Evolutionary conservation across 179 eudicot genomes (phyloP), one percentile per base, ranked within the genome.

Genomic region (Actinidia polygama): DNA sequence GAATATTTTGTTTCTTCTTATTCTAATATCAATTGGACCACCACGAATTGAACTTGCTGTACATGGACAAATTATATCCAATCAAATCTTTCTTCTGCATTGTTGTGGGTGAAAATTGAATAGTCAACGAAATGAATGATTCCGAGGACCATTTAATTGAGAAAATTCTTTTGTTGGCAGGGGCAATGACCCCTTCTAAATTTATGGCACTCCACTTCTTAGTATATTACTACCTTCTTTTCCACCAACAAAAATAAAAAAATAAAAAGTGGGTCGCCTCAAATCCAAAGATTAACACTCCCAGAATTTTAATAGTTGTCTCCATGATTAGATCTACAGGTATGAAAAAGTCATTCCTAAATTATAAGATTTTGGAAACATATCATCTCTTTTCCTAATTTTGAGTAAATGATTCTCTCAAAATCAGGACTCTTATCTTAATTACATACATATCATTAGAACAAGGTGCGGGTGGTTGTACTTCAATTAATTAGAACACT

Each of bases 351-450:
- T 71, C 24, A 30, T 71, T 46, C 53, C 74, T 46, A 71, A 46
- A 16, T 71, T 18, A 18, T 47, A 19, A 71, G 18, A 19, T 19
- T 19, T 47, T 71, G 19, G 19, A 62, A 71, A 6, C 54, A 7
- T 75, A 57, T 51, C 66, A 16, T 75, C 62, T 74, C 21, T 61
- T 55, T 44, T 77, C 79, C 36, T 44, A 19, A 59, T n/a, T 59
- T 19, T 77, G 79, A 36, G 68, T 57, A 46, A 18, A 40, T 40
- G 54, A 66, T 44, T 50, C 58, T 50, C 16, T 21, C 54, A 0
- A 21, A 16, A 69, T 44, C 40, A 14, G 51, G 51, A 46, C 10
- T 46, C 24, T 71, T 71, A 16, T 14, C 62, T 58, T 16, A 58
- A 58, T 58, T 58, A 12, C 15, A 58, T 58, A 58, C 62, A 58